These are phyloP conservation scores for Jasminum sambac DNA, from an alignment of 257 asterid species.

Conservation along the genomic window DNA sequence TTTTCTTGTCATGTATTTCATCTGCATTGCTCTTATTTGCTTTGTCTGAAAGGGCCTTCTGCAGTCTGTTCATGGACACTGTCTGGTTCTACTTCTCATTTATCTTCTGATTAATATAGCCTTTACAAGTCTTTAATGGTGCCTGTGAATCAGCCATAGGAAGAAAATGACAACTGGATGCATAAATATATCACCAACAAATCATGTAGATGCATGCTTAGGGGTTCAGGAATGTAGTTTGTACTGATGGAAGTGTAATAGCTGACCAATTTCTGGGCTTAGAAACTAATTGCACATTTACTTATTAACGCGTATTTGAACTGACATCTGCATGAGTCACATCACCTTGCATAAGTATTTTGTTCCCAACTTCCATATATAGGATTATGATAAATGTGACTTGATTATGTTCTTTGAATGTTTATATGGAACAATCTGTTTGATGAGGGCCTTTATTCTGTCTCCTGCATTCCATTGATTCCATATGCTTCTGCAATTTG, in stretches of 20 bases:
- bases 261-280: background rate
- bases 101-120: slow-evolving; percentile 13
- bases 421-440: slow-evolving; percentile 12
- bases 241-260: background rate
- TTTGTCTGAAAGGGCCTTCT: background rate
- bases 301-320: slow-evolving; percentile 3
- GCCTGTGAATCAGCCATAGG: background rate
- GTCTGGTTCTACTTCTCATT: background rate
- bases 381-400: background rate
- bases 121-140: background rate
- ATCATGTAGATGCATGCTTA: slow-evolving; percentile 14
- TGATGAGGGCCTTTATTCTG: background rate
- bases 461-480: background rate
- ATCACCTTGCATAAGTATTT: background rate
- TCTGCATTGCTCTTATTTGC: background rate
- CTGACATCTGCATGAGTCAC: background rate
- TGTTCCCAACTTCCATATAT: background rate
- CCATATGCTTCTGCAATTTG: background rate
- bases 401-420: slow-evolving; percentile 15
- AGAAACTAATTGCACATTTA: slow-evolving; percentile 11
- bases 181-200: slow-evolving; percentile 2
- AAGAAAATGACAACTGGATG: background rate
- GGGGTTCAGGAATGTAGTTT: slow-evolving; percentile 11
- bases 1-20: background rate
- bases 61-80: background rate